Conservation (phyloP, 2,329 filamentous ascomycete genomes). For the Colletotrichum cordylinicola region DNA sequence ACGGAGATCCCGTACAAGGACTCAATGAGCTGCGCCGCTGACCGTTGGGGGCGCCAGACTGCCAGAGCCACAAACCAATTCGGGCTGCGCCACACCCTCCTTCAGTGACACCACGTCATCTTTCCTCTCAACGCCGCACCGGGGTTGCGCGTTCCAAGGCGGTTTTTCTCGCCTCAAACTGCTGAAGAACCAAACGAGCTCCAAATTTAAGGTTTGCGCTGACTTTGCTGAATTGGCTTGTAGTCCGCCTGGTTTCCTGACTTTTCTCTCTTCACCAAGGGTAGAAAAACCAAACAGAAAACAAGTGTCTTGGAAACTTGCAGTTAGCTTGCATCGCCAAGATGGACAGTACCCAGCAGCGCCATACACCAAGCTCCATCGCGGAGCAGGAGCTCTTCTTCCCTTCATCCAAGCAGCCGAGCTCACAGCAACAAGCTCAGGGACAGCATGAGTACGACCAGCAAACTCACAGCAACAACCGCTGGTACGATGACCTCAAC, state of each 20-base stretch:
- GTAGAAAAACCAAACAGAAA: not conserved
- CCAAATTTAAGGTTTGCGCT: constrained; percentile 13
- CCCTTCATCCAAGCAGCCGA: not conserved
- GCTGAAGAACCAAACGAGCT: not conserved
- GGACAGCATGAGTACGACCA: not conserved
- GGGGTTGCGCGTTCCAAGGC: constrained; percentile 12
- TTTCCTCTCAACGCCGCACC: not conserved
- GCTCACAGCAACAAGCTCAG: not conserved
- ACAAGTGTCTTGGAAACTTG: not conserved
- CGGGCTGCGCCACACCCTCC: constrained; percentile 5
- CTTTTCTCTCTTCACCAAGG: not conserved
- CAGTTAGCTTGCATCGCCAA: not conserved
- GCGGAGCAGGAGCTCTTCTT: constrained; percentile 18
- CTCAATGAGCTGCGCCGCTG: not conserved
- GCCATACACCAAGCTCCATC: constrained; percentile 14
- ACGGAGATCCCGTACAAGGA: not conserved
- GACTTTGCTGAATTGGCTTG: not conserved
- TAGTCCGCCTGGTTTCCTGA: not conserved
- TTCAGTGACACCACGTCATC: constrained; percentile 14
- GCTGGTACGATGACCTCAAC: constrained; percentile 12
- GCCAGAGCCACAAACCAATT: constrained; percentile 5
- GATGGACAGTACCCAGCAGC: constrained; percentile 15
- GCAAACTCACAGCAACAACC: not conserved
- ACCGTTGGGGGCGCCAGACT: not conserved
- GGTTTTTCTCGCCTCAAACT: not conserved